Percentiles rank a stretch among this genome's conserved stretches.
These are phyloP conservation scores for Trypanosoma platydactyli DNA, from an alignment of 208 protist species.

Conservation along the genomic window DNA sequence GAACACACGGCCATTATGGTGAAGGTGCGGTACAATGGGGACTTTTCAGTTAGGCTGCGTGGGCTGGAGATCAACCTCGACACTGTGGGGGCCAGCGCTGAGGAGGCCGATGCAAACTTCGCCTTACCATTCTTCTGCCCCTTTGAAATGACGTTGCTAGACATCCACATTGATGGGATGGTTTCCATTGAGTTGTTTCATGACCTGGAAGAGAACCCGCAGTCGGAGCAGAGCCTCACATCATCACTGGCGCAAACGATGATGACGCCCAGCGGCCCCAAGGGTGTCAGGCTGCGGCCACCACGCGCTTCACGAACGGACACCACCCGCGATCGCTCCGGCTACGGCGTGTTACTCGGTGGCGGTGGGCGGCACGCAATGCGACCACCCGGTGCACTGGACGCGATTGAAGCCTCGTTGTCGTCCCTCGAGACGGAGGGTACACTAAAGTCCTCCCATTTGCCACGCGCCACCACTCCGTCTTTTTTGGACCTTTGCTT, in stretches of 20 bases:
- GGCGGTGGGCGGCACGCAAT: constrained; percentile 75
- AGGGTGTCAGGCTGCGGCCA: constrained; percentile 4
- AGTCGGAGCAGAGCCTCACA: constrained; percentile 7
- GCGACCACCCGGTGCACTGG: constrained; percentile 54
- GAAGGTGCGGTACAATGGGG: constrained; percentile 77
- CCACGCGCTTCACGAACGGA: constrained; percentile 12
- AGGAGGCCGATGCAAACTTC: constrained; percentile 64
- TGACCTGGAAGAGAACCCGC: constrained; percentile 47
- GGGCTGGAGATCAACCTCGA: constrained; percentile 88
- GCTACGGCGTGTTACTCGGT: constrained; percentile 76
- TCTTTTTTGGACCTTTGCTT: constrained; percentile 56
- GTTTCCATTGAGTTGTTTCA: constrained; percentile 81
- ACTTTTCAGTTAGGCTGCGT: constrained; percentile 69
- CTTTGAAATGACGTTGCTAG: constrained; percentile 80
- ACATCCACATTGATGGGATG: constrained; percentile 78
- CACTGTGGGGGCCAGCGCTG: constrained; percentile 58
- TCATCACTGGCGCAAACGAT: background rate
- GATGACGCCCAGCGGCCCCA: background rate
- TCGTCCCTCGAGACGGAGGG: constrained; percentile 16
- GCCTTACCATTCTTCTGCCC: constrained; percentile 87
- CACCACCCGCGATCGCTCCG: constrained; percentile 24
- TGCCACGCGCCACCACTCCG: constrained; percentile 1
- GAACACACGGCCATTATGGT: constrained; percentile 86
- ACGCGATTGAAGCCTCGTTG: constrained; percentile 13
- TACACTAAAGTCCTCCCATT: constrained; percentile 12